Evolutionary conservation across 345 rosid genomes (phyloP).

Genomic region (Lumnitzera racemosa): DNA sequence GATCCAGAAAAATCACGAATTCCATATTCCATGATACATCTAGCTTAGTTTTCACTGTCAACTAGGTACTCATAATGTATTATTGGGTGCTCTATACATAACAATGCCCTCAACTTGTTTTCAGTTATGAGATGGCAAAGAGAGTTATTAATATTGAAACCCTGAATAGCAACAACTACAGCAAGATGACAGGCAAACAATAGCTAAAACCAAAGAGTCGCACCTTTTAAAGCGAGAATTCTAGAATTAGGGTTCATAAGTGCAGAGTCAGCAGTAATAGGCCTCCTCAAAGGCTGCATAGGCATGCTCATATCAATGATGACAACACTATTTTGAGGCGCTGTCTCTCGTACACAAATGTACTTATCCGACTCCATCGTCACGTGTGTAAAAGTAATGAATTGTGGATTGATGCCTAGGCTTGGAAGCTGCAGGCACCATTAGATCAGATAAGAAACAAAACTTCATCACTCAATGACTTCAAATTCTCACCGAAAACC

Average conservation of each 20-base stretch:
- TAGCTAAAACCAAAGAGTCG: background rate
- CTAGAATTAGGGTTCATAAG: slow-evolving; percentile 88
- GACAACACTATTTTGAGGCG: slow-evolving; percentile 96
- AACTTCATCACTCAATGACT: slow-evolving; percentile 8
- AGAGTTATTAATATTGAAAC: slow-evolving; percentile 1
- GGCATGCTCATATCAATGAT: slow-evolving; percentile 94
- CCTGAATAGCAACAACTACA: background rate
- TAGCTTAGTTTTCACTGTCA: too few species aligned
- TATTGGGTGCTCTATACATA: too few species aligned
- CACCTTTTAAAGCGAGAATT: slow-evolving; percentile 83
- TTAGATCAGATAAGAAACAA: slow-evolving; percentile 16
- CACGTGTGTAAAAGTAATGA: slow-evolving; percentile 84
- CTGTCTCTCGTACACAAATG: slow-evolving; percentile 91
- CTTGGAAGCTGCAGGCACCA: slow-evolving; percentile 59
- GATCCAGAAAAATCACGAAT: too few species aligned
- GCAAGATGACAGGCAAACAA: background rate
- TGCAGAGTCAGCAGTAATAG: slow-evolving; percentile 93
- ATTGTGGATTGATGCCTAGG: slow-evolving; percentile 78
- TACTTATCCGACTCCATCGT: slow-evolving; percentile 99
- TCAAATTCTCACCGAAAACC: slow-evolving; percentile 1
- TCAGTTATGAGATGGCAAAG: background rate
- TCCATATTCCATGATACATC: too few species aligned
- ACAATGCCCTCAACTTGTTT: too few species aligned
- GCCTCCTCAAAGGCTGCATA: slow-evolving; percentile 89
- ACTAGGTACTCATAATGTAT: too few species aligned